phyloP scores from a whole-genome alignment of 2,329 filamentous ascomycete genomes.

The Canariomyces notabilis region DNA sequence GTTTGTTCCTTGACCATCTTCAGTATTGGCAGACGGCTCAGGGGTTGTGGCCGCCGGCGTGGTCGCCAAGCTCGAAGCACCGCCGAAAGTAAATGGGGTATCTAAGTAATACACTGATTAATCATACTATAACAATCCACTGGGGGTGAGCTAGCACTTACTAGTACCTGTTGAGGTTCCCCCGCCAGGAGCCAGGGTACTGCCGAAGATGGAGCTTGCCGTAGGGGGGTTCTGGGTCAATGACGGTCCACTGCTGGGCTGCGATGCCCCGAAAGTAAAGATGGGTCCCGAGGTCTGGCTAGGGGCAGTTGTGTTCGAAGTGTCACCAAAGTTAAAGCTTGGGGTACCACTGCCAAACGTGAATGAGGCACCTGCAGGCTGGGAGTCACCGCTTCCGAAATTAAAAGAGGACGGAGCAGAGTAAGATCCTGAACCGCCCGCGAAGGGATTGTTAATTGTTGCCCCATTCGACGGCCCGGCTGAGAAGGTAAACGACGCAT shows the following conservation, averaged over 20 bases:
- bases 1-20: conserved; percentile 39
- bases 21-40: conserved; percentile 47
- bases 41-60: conserved; percentile 56
- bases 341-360: conserved; percentile 25
- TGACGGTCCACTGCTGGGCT: conserved; percentile 19
- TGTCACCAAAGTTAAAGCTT: conserved; percentile 37
- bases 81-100: conserved; percentile 52
- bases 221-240: conserved; percentile 27
- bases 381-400: conserved; percentile 36
- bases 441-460: conserved; percentile 38
- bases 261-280: conserved; percentile 38
- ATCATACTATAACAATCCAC: conserved; percentile 12
- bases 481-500: conserved; percentile 37
- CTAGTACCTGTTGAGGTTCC: conserved; percentile 39
- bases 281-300: conserved; percentile 14
- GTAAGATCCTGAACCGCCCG: conserved; percentile 21
- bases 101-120: conserved; percentile 35
- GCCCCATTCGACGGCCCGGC: conserved; percentile 27
- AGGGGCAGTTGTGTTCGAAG: conserved; percentile 17
- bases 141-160: conserved; percentile 29
- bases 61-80: conserved; percentile 56
- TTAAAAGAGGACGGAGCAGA: conserved; percentile 31
- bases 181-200: conserved; percentile 29
- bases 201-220: conserved; percentile 30
- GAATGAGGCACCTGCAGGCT: conserved; percentile 24